Evolutionary conservation across 169 alveolate species (phyloP).

Genomic region (Plasmodium adleri): DNA sequence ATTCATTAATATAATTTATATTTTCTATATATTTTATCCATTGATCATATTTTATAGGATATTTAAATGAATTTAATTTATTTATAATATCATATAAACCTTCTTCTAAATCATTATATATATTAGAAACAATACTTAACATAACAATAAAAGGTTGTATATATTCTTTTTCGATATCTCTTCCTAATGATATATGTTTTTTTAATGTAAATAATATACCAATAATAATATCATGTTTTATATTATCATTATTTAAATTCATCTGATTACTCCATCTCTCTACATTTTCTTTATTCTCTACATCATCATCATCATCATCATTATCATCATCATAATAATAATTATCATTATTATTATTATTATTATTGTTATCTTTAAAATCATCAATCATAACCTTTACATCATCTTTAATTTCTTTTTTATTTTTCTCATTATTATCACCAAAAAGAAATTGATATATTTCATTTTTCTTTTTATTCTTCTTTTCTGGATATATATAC

Average conservation of each 20-base stretch:
- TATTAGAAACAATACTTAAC: constrained; percentile 24
- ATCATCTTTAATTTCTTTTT: too few relatives aligned
- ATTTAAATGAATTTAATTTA: neutral
- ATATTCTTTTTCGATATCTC: neutral
- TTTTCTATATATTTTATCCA: constrained; percentile 17
- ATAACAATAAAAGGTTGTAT: constrained; percentile 37
- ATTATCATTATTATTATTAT: neutral
- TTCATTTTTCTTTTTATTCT: neutral
- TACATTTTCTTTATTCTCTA: neutral
- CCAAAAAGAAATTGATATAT: too few relatives aligned
- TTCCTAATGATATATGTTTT: constrained; percentile 19
- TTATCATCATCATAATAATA: neutral
- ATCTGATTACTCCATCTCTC: constrained; percentile 17
- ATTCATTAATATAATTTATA: neutral
- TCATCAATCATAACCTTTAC: neutral
- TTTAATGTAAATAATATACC: constrained; percentile 51
- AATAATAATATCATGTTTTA: constrained; percentile 58
- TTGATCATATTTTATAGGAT: constrained; percentile 36
- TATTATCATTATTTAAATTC: constrained; percentile 6
- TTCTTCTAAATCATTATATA: constrained; percentile 23
- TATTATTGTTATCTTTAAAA: neutral
- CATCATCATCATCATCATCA: neutral
- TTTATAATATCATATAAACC: neutral
- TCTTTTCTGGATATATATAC: neutral
- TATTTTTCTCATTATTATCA: too few relatives aligned